Evolutionary conservation across 2,329 filamentous ascomycete species (phyloP), one percentile per base, ranked within the genome.

Genomic region (Dactylellina leptospora): DNA sequence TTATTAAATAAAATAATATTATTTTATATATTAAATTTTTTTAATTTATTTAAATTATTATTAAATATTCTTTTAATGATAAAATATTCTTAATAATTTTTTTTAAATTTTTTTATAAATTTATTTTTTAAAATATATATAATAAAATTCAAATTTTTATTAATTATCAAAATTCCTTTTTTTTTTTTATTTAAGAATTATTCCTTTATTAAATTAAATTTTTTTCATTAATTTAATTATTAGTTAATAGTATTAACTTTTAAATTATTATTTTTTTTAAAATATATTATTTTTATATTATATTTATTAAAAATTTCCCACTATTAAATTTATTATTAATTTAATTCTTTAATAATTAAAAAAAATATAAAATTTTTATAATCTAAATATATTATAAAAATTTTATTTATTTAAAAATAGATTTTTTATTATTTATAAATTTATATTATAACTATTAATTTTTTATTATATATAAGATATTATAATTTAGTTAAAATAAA

Each of bases 241-340:
- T 60, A 25, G 6, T 50, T 60, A 38, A 60, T 36, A 38, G 16
- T 60, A 60, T 60, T 60, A 38, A 27, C 27, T 38, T 22, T 23
- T 28, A 50, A 11, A 51, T 61, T 61, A 25, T 60, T 23, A 48
- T 50, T 60, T 48, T 44, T 44, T 51, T 51, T 51, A 51, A 27
- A 51, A 61, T 61, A 42, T 16, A 61, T 27, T 42, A 61, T 61
- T 51, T 61, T 51, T 61, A 61, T 61, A 51, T 61, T 61, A 53
- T 51, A 61, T 61, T 61, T 51, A 44, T 51, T 51, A 51, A 61
- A 51, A 28, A 30, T 28, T 61, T 61, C 36, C 33, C 53, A 61
- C 13, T 30, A 61, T n/a, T 42, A 61, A 50, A 60, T 40, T 50
- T 60, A 50, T 23, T 50, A 50, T 60, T 18, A 2, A 51, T 10